phyloP scores from a whole-genome alignment of 768 basidiomycete species.

The Phylloporus sp. region DNA sequence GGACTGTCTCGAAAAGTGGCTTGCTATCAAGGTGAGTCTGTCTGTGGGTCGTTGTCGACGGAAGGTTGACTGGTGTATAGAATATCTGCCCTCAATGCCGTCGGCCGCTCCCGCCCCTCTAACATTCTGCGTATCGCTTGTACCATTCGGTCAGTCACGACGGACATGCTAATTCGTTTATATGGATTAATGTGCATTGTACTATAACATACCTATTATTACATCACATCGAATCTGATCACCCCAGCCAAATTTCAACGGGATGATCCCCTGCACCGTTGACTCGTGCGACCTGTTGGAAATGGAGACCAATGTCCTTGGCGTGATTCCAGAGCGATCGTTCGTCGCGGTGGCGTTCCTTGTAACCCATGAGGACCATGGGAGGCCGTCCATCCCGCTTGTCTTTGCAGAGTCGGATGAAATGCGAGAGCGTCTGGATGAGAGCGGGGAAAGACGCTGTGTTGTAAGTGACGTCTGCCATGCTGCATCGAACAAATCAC shows the following conservation, averaged over 20 bases:
- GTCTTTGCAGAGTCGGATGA: conserved; percentile 34
- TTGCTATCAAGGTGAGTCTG: conserved; percentile 61
- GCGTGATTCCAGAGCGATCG: conserved; percentile 68
- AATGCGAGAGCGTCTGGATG: conserved; percentile 55
- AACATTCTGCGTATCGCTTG: conserved; percentile 6
- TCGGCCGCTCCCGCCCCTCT: conserved; percentile 77
- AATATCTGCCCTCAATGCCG: conserved; percentile 94
- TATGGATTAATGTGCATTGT: conserved; percentile 5
- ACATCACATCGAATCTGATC: conserved; percentile 1
- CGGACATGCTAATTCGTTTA: not conserved
- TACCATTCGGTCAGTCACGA: not conserved
- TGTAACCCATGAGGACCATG: conserved; percentile 73
- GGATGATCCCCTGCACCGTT: conserved; percentile 59
- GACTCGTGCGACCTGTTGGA: conserved; percentile 53
- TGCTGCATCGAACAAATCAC: conserved; percentile 41
- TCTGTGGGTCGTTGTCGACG: not conserved
- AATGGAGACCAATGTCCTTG: conserved; percentile 46
- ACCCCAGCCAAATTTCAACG: conserved; percentile 70
- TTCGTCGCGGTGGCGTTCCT: conserved; percentile 78
- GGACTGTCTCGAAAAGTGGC: conserved; percentile 83
- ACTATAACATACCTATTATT: conserved; percentile 7
- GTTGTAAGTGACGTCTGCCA: conserved; percentile 94
- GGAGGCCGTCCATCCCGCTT: conserved; percentile 32
- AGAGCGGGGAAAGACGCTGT: conserved; percentile 79
- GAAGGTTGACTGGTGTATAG: conserved; percentile 31